phyloP scores from a whole-genome alignment of 2,329 filamentous ascomycete genomes.

The Sporothrix globosa region DNA sequence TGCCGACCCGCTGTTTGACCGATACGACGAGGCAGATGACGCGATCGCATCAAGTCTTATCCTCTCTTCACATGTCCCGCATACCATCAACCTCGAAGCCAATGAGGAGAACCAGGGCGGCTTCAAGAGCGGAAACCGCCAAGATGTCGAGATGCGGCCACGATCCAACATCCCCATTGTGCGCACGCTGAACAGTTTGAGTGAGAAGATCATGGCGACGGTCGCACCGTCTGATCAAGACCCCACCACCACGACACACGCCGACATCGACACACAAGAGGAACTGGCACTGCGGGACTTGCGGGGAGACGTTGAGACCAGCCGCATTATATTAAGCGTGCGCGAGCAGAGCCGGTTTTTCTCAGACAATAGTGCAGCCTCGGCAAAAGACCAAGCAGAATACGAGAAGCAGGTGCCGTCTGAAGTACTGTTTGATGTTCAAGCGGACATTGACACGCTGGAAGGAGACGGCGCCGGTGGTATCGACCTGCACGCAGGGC shows the following conservation, averaged over 20 bases:
- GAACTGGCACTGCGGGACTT: constrained; percentile 80
- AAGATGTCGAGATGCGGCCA: constrained; percentile 88
- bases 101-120: constrained; percentile 96
- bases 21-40: constrained; percentile 75
- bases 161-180: constrained; percentile 83
- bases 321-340: constrained; percentile 81
- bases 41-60: constrained; percentile 57
- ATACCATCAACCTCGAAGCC: constrained; percentile 88
- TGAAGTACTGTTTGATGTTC: constrained; percentile 67
- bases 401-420: constrained; percentile 72
- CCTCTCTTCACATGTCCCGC: constrained; percentile 70
- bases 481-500: constrained; percentile 63
- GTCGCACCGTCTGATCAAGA: constrained; percentile 78
- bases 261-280: constrained; percentile 73
- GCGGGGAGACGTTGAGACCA: constrained; percentile 70
- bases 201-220: constrained; percentile 89
- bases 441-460: constrained; percentile 62
- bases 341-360: constrained; percentile 87
- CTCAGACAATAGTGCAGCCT: constrained; percentile 58
- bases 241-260: constrained; percentile 64
- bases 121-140: constrained; percentile 76
- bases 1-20: constrained; percentile 79
- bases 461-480: constrained; percentile 54
- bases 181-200: constrained; percentile 83
- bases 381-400: constrained; percentile 51